Conservation (phyloP, 2,329 filamentous ascomycete genomes). For the Lachnellula hyalina region DNA sequence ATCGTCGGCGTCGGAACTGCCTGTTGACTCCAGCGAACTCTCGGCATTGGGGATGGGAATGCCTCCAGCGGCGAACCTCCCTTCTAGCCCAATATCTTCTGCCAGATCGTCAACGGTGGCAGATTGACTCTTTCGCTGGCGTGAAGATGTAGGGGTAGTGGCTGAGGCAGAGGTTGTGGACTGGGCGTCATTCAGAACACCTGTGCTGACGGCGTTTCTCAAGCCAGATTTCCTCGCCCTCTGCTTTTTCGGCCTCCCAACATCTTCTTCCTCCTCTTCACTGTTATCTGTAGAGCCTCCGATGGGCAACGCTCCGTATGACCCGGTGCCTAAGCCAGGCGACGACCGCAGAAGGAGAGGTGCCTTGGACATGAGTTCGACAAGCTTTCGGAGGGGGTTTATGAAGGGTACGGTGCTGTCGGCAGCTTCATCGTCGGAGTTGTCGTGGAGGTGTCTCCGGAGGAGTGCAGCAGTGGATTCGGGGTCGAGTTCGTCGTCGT, state of each 20-base stretch:
- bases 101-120: slow-evolving; percentile 7
- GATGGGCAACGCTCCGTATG: slow-evolving; percentile 53
- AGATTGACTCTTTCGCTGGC: slow-evolving; percentile 4
- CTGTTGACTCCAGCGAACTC: not conserved
- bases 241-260: slow-evolving; percentile 18
- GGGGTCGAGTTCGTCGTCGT: slow-evolving; percentile 25
- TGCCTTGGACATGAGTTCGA: slow-evolving; percentile 38
- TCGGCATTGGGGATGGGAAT: slow-evolving; percentile 21
- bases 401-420: slow-evolving; percentile 4
- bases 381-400: slow-evolving; percentile 19
- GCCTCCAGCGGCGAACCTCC: slow-evolving; percentile 14
- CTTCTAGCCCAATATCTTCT: slow-evolving; percentile 22
- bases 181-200: slow-evolving; percentile 1
- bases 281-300: slow-evolving; percentile 35
- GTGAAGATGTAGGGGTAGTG: slow-evolving; percentile 5
- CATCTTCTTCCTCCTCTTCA: slow-evolving; percentile 27
- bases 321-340: slow-evolving; percentile 54
- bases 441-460: slow-evolving; percentile 15
- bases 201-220: slow-evolving; percentile 23
- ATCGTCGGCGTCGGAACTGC: slow-evolving; percentile 29
- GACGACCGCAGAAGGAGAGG: slow-evolving; percentile 56
- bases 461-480: slow-evolving; percentile 26
- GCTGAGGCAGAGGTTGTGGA: slow-evolving; percentile 9
- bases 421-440: slow-evolving; percentile 10
- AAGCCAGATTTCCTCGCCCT: slow-evolving; percentile 25